Percentiles rank a stretch among this genome's conserved stretches.
phyloP scores from a whole-genome alignment of 2,329 filamentous ascomycete species.

The Neurospora sp. region DNA sequence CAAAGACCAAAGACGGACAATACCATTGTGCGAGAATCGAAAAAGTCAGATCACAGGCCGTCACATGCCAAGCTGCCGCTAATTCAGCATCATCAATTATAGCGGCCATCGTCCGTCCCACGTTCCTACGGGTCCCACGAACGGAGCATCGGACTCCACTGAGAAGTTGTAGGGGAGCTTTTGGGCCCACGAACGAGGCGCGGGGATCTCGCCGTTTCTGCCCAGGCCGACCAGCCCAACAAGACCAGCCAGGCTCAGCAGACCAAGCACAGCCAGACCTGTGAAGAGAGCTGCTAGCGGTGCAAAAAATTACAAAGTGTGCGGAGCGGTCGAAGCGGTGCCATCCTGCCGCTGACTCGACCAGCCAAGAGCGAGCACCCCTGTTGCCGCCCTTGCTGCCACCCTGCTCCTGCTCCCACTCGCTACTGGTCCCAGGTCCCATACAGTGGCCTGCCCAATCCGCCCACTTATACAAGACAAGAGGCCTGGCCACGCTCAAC shows the following conservation, averaged over 20 bases:
- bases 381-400: neutral
- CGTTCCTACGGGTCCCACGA: neutral
- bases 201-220: neutral
- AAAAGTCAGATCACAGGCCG: neutral
- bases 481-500: neutral
- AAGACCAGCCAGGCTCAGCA: neutral
- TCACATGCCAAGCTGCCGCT: conserved; percentile 17
- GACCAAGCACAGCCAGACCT: neutral
- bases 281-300: neutral
- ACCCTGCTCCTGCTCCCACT: neutral
- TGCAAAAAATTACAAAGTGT: neutral
- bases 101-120: neutral
- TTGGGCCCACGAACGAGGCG: neutral
- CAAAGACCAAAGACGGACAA: neutral
- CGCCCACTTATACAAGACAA: neutral
- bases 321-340: neutral
- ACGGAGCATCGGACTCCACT: neutral
- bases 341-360: neutral
- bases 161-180: neutral
- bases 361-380: neutral
- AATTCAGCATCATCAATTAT: conserved; percentile 3
- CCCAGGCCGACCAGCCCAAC: neutral
- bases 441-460: neutral
- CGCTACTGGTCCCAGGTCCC: neutral
- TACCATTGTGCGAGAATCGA: neutral